Evolutionary conservation across 1,284 basidiomycete genomes (phyloP).

Genomic region (Ganoderma leucocontextum): DNA sequence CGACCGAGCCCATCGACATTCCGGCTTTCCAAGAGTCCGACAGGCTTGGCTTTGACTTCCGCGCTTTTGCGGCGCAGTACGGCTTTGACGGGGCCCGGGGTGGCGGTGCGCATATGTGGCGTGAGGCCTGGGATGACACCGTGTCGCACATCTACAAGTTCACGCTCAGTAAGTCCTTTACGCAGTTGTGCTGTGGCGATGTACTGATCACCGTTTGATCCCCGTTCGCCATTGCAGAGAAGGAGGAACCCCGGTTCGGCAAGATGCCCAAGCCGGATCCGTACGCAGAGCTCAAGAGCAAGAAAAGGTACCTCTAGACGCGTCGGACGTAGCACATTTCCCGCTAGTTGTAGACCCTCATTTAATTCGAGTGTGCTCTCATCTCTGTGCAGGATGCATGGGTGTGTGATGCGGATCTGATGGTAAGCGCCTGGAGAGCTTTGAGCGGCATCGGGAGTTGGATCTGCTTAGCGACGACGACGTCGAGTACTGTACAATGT

Average conservation of each 20-base stretch:
- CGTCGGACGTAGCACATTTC: slow-evolving; percentile 21
- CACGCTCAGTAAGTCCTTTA: slow-evolving; percentile 66
- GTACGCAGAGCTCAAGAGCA: slow-evolving; percentile 64
- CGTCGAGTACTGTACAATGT: background rate
- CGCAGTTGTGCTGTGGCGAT: slow-evolving; percentile 11
- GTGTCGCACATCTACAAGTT: slow-evolving; percentile 75
- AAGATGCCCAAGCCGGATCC: slow-evolving; percentile 55
- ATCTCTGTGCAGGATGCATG: slow-evolving; percentile 4
- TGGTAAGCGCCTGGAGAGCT: background rate
- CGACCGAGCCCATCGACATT: slow-evolving; percentile 47
- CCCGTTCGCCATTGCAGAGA: slow-evolving; percentile 48
- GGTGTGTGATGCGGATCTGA: background rate
- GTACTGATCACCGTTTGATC: no score
- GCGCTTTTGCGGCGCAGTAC: slow-evolving; percentile 66
- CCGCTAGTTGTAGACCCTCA: slow-evolving; percentile 23
- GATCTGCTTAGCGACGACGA: slow-evolving; percentile 30
- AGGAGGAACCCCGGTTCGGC: slow-evolving; percentile 73
- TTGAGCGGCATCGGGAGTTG: slow-evolving; percentile 19
- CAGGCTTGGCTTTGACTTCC: slow-evolving; percentile 70
- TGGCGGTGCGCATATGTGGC: slow-evolving; percentile 86
- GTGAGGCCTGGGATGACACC: slow-evolving; percentile 77
- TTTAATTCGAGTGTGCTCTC: slow-evolving; percentile 26
- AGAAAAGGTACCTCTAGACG: slow-evolving; percentile 56
- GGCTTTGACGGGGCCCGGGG: slow-evolving; percentile 60
- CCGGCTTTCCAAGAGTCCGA: slow-evolving; percentile 47